phyloP scores from a whole-genome alignment of 768 basidiomycete genomes.

The Naganishia friedmannii region DNA sequence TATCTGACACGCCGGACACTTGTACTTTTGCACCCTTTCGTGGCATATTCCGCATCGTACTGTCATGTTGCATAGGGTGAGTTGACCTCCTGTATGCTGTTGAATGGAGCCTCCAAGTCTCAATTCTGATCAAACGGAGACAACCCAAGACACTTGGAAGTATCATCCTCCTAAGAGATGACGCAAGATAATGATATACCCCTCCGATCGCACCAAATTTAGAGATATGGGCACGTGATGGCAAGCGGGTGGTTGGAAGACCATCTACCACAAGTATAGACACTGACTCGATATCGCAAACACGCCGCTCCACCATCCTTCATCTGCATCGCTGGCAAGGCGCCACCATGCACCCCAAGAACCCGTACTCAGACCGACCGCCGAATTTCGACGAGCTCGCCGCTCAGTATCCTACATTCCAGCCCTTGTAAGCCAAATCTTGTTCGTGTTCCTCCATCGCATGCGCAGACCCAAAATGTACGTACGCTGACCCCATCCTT shows the following conservation, averaged over 20 bases:
- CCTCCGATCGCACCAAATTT: conserved; percentile 2
- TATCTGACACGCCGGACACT: conserved; percentile 15
- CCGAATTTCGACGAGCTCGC: conserved; percentile 66
- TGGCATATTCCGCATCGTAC: conserved; percentile 3
- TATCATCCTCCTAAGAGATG: not conserved
- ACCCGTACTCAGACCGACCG: conserved; percentile 54
- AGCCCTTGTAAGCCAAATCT: conserved; percentile 57
- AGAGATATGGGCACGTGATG: not conserved
- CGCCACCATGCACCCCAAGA: conserved; percentile 53
- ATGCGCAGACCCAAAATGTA: conserved; percentile 27
- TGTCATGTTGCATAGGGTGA: not conserved
- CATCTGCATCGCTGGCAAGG: not conserved
- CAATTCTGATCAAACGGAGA: too few species aligned
- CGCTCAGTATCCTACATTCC: conserved; percentile 60
- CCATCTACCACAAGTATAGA: not conserved
- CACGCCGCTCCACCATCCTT: not conserved
- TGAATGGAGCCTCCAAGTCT: too few species aligned
- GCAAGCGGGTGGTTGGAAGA: not conserved
- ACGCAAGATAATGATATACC: conserved; percentile 8
- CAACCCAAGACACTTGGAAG: too few species aligned
- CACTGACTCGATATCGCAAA: not conserved
- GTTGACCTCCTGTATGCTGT: too few species aligned
- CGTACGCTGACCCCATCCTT: not conserved
- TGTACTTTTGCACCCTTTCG: conserved; percentile 15
- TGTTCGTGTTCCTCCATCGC: not conserved